A percentile compares a stretch with the other conserved stretches of the same genome.
These are phyloP conservation scores for Backusella mclennaniae DNA, from an alignment of 192 early-diverging fungal species.

Conservation along the genomic window DNA sequence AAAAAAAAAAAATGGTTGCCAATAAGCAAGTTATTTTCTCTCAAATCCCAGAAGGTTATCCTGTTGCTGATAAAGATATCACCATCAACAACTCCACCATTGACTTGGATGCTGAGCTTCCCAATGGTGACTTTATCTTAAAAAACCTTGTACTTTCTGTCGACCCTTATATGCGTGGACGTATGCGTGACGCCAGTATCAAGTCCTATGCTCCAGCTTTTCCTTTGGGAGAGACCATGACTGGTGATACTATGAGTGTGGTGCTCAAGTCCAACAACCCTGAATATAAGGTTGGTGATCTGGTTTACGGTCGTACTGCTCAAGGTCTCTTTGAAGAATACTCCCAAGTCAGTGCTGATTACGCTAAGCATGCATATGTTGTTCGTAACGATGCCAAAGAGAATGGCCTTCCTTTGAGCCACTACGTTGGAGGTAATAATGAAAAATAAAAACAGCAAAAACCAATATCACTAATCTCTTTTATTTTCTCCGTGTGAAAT, in stretches of 20 bases:
- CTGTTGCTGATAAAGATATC: slow-evolving; percentile 45
- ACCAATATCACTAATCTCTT: no score
- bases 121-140: slow-evolving; percentile 50
- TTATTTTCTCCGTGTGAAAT: no score
- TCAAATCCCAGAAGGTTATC: slow-evolving; percentile 32
- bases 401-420: slow-evolving; percentile 48
- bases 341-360: slow-evolving; percentile 41
- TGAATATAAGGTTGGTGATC: slow-evolving; percentile 57
- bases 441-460: no score
- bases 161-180: slow-evolving; percentile 75
- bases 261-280: slow-evolving; percentile 67
- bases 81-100: slow-evolving; percentile 40
- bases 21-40: slow-evolving; percentile 43
- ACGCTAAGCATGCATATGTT: slow-evolving; percentile 17
- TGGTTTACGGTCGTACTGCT: slow-evolving; percentile 48
- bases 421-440: slow-evolving; percentile 48
- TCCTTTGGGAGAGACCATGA: slow-evolving; percentile 56
- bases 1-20: slow-evolving; percentile 32
- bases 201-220: slow-evolving; percentile 49
- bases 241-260: slow-evolving; percentile 58
- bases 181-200: slow-evolving; percentile 52
- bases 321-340: slow-evolving; percentile 58
- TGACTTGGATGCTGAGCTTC: slow-evolving; percentile 42
- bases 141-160: slow-evolving; percentile 66
- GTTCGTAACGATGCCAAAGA: slow-evolving; percentile 40